Conservation (phyloP, 2,329 filamentous ascomycete genomes). For the Exophiala alcalophila region DNA sequence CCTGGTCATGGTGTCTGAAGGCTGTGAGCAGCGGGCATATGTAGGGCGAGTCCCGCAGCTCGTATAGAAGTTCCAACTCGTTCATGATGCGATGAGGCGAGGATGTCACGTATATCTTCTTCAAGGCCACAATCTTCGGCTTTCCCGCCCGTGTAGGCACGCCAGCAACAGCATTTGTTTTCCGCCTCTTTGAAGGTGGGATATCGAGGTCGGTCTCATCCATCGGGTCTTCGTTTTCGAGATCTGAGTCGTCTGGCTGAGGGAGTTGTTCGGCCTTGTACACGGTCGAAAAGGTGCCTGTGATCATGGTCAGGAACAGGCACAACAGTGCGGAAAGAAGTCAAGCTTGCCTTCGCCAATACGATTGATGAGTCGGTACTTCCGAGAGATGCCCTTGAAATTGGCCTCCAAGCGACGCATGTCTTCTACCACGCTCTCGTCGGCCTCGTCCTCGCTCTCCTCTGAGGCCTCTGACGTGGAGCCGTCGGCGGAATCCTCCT, state of each 20-base stretch:
- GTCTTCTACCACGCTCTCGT: slow-evolving; percentile 67
- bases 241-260: slow-evolving; percentile 74
- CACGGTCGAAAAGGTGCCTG: slow-evolving; percentile 96
- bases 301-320: slow-evolving; percentile 14
- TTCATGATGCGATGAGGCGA: slow-evolving; percentile 92
- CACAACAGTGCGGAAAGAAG: slow-evolving; percentile 12
- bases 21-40: slow-evolving; percentile 96
- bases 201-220: slow-evolving; percentile 65
- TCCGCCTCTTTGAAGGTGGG: slow-evolving; percentile 60
- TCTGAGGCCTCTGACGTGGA: slow-evolving; percentile 32
- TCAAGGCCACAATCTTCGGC: slow-evolving; percentile 87
- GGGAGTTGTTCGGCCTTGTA: slow-evolving; percentile 94
- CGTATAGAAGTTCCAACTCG: slow-evolving; percentile 88
- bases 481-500: slow-evolving; percentile 32
- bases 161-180: slow-evolving; percentile 37
- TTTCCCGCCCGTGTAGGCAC: slow-evolving; percentile 35
- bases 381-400: slow-evolving; percentile 78
- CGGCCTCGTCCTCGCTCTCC: slow-evolving; percentile 40
- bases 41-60: slow-evolving; percentile 75
- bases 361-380: slow-evolving; percentile 88
- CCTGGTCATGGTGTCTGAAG: slow-evolving; percentile 92
- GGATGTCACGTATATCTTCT: slow-evolving; percentile 99
- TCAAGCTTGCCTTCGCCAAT: slow-evolving; percentile 78
- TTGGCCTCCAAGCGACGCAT: slow-evolving; percentile 80
- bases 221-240: slow-evolving; percentile 75